These are phyloP conservation scores for Xylariaceae sp. DNA, from an alignment of 2,329 filamentous ascomycete species.

Conservation along the genomic window DNA sequence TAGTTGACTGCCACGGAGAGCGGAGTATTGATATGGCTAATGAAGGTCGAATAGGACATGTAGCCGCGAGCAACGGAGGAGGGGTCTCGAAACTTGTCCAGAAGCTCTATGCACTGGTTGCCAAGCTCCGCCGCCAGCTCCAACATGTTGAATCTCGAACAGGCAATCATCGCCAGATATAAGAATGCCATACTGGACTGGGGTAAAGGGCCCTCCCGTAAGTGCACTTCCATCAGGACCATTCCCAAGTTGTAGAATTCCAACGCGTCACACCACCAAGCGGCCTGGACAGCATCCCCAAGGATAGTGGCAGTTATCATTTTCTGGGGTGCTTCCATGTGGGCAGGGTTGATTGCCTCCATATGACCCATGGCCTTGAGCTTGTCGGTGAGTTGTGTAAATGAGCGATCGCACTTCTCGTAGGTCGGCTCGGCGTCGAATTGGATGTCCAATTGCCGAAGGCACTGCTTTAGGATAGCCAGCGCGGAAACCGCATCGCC, in stretches of 20 bases:
- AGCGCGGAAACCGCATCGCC: constrained; percentile 69
- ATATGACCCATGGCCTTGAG: constrained; percentile 53
- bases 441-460: constrained; percentile 62
- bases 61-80: constrained; percentile 64
- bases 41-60: constrained; percentile 63
- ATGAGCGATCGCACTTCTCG: constrained; percentile 72
- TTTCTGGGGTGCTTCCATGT: constrained; percentile 47
- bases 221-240: constrained; percentile 60
- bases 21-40: constrained; percentile 65
- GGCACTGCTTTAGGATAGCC: constrained; percentile 61
- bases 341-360: constrained; percentile 39
- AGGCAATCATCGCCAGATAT: constrained; percentile 60
- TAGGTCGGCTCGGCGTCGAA: constrained; percentile 63
- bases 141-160: constrained; percentile 66
- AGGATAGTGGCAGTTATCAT: constrained; percentile 64
- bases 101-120: constrained; percentile 55
- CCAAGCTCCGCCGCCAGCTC: constrained; percentile 62
- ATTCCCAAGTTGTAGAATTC: constrained; percentile 68
- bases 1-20: constrained; percentile 52
- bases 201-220: constrained; percentile 59
- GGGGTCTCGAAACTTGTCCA: constrained; percentile 57
- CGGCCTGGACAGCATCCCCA: constrained; percentile 62
- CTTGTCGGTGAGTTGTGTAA: constrained; percentile 55
- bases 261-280: constrained; percentile 67
- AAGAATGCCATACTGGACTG: constrained; percentile 66